These are phyloP conservation scores for Aureobasidium sp. DNA, from an alignment of 2,329 filamentous ascomycete genomes.

Conservation along the genomic window DNA sequence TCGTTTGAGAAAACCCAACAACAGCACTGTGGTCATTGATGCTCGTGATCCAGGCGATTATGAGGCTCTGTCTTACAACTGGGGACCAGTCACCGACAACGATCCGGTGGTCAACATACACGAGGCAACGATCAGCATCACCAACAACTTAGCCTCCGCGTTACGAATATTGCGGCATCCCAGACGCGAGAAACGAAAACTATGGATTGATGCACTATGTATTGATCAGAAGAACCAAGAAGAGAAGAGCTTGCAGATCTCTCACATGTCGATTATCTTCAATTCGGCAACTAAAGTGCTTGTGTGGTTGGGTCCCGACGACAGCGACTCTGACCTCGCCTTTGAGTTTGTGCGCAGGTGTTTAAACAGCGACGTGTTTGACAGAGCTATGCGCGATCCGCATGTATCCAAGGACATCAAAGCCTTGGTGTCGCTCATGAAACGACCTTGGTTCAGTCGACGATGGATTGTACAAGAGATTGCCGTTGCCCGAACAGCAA, in stretches of 20 bases:
- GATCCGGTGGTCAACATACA: conserved; percentile 8
- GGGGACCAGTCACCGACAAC: conserved; percentile 4
- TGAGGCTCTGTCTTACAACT: conserved; percentile 12
- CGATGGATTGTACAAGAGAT: conserved; percentile 10
- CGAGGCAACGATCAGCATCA: not conserved
- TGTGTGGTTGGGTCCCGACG: conserved; percentile 8
- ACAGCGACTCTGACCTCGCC: not conserved
- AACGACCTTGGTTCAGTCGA: conserved; percentile 4
- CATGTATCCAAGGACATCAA: not conserved
- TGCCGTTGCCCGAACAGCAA: not conserved
- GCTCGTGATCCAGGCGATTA: not conserved
- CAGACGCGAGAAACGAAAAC: not conserved
- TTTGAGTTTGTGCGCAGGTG: conserved; percentile 10
- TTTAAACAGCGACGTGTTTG: conserved; percentile 7
- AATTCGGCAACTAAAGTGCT: conserved; percentile 3
- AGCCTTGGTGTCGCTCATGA: not conserved
- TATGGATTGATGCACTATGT: conserved; percentile 13
- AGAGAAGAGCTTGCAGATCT: conserved; percentile 12
- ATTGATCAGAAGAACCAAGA: conserved; percentile 12
- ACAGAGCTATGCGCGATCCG: conserved; percentile 2
- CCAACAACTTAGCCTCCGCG: conserved; percentile 1
- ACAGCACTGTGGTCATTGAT: not conserved
- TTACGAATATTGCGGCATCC: not conserved
- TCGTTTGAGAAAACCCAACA: not conserved
- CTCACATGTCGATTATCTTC: conserved; percentile 11